Evolutionary conservation across 2,329 filamentous ascomycete genomes (phyloP).

Genomic region (Cladosporium sphaerospermum): DNA sequence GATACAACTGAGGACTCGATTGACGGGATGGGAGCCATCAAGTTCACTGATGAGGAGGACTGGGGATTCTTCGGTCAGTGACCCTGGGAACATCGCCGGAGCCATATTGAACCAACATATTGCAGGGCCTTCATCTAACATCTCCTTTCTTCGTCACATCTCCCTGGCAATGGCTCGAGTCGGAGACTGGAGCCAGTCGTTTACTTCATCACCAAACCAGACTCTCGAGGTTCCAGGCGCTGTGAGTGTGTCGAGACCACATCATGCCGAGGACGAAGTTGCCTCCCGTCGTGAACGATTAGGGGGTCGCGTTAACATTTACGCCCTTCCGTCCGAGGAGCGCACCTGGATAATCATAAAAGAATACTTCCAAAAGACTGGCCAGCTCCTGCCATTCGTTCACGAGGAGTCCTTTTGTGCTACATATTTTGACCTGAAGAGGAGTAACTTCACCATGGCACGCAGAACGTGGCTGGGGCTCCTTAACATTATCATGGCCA

Average conservation of each 20-base stretch:
- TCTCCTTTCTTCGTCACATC: slow-evolving; percentile 1
- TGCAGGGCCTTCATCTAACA: background rate
- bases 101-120: background rate
- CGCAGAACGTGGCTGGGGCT: slow-evolving; percentile 47
- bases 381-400: slow-evolving; percentile 37
- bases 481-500: slow-evolving; percentile 46
- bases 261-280: background rate
- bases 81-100: background rate
- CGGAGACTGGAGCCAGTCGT: background rate
- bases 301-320: background rate
- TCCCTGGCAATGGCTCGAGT: background rate
- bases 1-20: background rate
- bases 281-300: background rate
- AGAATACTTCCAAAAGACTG: slow-evolving; percentile 34
- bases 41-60: slow-evolving; percentile 1
- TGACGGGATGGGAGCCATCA: background rate
- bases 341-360: background rate
- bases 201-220: background rate
- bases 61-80: background rate
- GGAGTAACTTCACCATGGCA: slow-evolving; percentile 30
- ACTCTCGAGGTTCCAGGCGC: background rate
- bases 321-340: background rate
- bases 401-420: slow-evolving; percentile 32
- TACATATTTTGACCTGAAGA: slow-evolving; percentile 30
- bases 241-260: background rate